Evolutionary conservation across 1,284 basidiomycete genomes (phyloP).

Genomic region (Melampsora americana): DNA sequence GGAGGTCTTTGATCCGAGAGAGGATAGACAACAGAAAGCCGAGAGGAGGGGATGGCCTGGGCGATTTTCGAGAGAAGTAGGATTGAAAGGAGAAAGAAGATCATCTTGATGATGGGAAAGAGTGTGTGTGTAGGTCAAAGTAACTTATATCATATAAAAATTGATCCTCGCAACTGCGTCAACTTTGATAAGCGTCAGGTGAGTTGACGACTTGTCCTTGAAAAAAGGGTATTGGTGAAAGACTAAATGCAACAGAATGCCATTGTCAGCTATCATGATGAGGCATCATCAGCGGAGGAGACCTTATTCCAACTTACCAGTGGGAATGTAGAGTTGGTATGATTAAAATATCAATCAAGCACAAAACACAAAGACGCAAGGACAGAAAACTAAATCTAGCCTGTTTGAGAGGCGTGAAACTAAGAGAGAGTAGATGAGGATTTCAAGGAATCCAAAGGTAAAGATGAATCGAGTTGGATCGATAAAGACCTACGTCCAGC

Average conservation of each 20-base stretch:
- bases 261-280: no score
- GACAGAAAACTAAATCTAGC: not conserved
- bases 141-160: not conserved
- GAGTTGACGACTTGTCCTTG: no score
- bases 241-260: no score
- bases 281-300: no score
- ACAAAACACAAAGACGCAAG: not conserved
- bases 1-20: conserved; percentile 48
- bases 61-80: not conserved
- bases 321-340: not conserved
- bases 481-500: not conserved
- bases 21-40: conserved; percentile 46
- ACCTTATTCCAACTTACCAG: not conserved
- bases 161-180: not conserved
- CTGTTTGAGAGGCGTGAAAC: not conserved
- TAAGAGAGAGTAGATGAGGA: not conserved
- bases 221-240: no score
- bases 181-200: no score
- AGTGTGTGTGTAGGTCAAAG: not conserved
- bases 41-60: not conserved
- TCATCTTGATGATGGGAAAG: not conserved
- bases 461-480: not conserved
- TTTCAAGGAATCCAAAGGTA: not conserved
- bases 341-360: not conserved
- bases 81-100: not conserved